phyloP scores from a whole-genome alignment of 148 eudicot genomes.

The Diospyros lotus region DNA sequence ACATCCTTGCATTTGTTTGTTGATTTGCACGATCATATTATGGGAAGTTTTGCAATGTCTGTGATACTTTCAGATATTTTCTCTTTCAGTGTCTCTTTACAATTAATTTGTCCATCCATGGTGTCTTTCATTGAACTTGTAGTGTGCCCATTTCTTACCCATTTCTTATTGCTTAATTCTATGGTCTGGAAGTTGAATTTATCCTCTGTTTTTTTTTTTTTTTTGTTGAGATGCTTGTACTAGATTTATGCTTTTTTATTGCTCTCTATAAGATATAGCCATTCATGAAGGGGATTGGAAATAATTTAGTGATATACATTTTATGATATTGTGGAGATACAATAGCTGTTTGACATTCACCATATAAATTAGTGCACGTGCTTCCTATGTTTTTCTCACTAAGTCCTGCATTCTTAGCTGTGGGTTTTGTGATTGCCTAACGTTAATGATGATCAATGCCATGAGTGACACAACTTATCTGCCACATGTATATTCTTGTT shows the following conservation, averaged over 20 bases:
- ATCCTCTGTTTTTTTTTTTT: no score
- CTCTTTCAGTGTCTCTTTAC: neutral
- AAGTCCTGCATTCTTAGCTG: neutral
- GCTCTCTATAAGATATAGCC: neutral
- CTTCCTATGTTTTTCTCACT: neutral
- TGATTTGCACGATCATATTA: neutral
- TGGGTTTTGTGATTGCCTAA: neutral
- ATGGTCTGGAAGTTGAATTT: no score
- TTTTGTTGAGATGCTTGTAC: no score
- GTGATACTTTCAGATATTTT: neutral
- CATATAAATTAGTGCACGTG: neutral
- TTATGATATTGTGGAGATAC: neutral
- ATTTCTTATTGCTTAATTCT: neutral
- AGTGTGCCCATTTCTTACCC: neutral
- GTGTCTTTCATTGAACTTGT: neutral
- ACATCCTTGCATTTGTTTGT: neutral
- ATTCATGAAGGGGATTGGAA: neutral
- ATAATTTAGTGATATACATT: neutral
- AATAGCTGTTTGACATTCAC: neutral
- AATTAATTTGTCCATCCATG: neutral
- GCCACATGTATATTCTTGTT: neutral
- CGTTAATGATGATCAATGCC: neutral
- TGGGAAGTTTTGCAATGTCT: constrained; percentile 6
- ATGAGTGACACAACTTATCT: neutral
- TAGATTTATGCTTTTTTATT: neutral